Evolutionary conservation across 169 alveolate genomes (phyloP).

Genomic region (Plasmodium gonderi): DNA sequence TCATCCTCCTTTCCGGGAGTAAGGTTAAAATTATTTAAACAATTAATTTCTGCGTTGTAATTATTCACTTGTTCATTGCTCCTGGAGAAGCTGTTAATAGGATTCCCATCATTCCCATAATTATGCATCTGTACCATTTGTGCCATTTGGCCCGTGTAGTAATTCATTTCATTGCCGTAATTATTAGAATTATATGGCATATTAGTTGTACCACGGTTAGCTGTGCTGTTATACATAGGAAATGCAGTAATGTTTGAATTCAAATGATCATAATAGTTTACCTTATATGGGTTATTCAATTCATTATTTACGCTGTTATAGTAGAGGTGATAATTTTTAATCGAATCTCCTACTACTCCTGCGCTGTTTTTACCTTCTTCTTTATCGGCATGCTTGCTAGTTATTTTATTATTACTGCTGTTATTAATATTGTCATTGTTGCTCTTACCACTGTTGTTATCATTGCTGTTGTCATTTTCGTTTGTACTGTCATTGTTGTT

Average conservation of each 20-base stretch:
- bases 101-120: background rate
- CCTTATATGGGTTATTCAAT: slow-evolving; percentile 40
- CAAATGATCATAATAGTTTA: slow-evolving; percentile 36
- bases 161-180: slow-evolving; percentile 7
- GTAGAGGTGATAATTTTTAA: slow-evolving; percentile 8
- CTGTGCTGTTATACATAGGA: slow-evolving; percentile 7
- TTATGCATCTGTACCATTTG: background rate
- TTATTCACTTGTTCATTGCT: background rate
- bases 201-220: background rate
- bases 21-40: background rate
- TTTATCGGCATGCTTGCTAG: background rate
- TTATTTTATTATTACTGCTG: background rate
- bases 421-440: background rate
- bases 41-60: slow-evolving; percentile 1
- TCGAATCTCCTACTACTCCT: background rate
- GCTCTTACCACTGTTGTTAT: background rate
- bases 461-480: background rate
- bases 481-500: background rate
- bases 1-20: background rate
- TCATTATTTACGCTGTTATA: slow-evolving; percentile 19
- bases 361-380: slow-evolving; percentile 11
- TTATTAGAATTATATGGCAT: slow-evolving; percentile 26
- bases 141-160: slow-evolving; percentile 28
- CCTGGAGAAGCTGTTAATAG: background rate
- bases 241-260: slow-evolving; percentile 29